Evolutionary conservation across 78 protist species (phyloP).

Genomic region (Cavenderia fasciculata): DNA sequence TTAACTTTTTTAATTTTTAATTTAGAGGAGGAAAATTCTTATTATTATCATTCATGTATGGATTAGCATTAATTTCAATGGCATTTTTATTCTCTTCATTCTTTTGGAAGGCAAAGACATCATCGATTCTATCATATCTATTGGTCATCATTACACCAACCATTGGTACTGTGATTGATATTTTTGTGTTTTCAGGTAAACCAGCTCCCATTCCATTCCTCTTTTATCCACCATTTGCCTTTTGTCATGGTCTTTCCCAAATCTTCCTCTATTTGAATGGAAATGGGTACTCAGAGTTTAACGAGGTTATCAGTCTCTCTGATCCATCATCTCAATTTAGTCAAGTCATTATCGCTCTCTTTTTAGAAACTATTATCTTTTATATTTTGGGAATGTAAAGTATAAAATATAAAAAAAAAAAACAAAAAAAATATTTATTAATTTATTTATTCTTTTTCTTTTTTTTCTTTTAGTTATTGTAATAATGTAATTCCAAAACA

Average conservation of each 20-base stretch:
- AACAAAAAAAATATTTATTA: no score
- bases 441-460: no score
- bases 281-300: not conserved
- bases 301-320: no score
- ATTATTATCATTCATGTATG: no score
- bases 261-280: not conserved
- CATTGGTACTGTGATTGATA: not conserved
- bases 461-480: conserved; percentile 7
- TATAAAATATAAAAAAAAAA: not conserved
- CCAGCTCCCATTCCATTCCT: not conserved
- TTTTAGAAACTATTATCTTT: conserved; percentile 4
- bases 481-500: conserved; percentile 39
- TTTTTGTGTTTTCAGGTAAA: not conserved
- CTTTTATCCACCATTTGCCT: conserved; percentile 21
- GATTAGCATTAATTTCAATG: conserved; percentile 1
- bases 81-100: conserved; percentile 29
- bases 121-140: not conserved
- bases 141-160: conserved; percentile 6
- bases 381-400: conserved; percentile 22
- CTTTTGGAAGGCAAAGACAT: conserved; percentile 21
- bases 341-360: not conserved
- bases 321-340: no score
- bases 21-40: no score
- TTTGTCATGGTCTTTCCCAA: conserved; percentile 19
- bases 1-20: no score